Conservation (phyloP, 2,329 filamentous ascomycete genomes). For the Microcyclospora tardicrescens region DNA sequence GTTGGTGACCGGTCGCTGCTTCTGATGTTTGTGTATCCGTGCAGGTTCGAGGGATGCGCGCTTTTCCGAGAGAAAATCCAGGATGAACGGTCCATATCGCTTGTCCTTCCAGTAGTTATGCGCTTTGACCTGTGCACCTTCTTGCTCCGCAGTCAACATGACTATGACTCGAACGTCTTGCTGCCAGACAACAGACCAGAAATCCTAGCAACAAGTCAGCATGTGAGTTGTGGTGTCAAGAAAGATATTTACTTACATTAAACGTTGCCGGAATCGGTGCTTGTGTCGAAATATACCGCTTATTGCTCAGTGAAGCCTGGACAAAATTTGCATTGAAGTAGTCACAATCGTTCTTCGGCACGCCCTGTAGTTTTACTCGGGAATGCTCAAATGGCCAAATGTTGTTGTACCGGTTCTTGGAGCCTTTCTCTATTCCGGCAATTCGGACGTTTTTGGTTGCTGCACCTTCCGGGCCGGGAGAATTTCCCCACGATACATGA, state of each 20-base stretch:
- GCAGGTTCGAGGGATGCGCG: slow-evolving; percentile 60
- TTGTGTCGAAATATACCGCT: slow-evolving; percentile 90
- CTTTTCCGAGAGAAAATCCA: slow-evolving; percentile 70
- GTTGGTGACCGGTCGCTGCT: slow-evolving; percentile 23
- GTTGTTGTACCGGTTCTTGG: slow-evolving; percentile 95
- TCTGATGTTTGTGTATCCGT: slow-evolving; percentile 36
- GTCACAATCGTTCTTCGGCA: slow-evolving; percentile 59
- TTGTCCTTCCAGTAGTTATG: slow-evolving; percentile 81
- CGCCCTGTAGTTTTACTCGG: slow-evolving; percentile 63
- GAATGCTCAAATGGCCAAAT: slow-evolving; percentile 94
- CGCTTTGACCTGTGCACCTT: slow-evolving; percentile 88
- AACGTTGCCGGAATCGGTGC: slow-evolving; percentile 88
- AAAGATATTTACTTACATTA: slow-evolving; percentile 46
- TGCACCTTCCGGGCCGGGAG: slow-evolving; percentile 14
- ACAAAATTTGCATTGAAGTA: slow-evolving; percentile 93
- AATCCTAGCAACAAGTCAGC: slow-evolving; percentile 49
- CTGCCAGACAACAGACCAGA: slow-evolving; percentile 97
- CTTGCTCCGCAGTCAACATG: slow-evolving; percentile 88
- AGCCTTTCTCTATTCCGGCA: slow-evolving; percentile 85
- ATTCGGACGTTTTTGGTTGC: slow-evolving; percentile 48
- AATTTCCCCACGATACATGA: slow-evolving; percentile 43
- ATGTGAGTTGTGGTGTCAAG: neutral
- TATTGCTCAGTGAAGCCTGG: slow-evolving; percentile 67
- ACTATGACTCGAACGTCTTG: slow-evolving; percentile 90
- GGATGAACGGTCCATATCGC: slow-evolving; percentile 63